Conservation (phyloP, 2,329 filamentous ascomycete species). For the Hymenoscyphus repandus region DNA sequence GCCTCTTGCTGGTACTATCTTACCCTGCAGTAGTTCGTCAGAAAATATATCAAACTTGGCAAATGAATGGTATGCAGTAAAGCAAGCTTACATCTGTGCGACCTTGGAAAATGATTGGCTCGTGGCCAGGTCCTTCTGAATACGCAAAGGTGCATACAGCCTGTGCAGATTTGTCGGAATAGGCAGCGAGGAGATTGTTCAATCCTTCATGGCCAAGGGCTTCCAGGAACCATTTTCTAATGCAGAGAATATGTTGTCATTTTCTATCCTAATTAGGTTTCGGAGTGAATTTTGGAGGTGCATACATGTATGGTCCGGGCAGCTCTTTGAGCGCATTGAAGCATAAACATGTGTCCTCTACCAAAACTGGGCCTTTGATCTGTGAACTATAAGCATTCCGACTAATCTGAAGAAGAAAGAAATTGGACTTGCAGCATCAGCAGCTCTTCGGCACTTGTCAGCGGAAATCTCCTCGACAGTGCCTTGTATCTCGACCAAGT, state of each 20-base stretch:
- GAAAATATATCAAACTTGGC: background rate
- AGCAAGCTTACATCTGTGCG: constrained; percentile 63
- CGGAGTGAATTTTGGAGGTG: background rate
- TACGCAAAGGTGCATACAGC: constrained; percentile 97
- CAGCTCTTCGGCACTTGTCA: constrained; percentile 82
- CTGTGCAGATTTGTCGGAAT: constrained; percentile 84
- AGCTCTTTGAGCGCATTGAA: constrained; percentile 88
- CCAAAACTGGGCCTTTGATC: constrained; percentile 82
- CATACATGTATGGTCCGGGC: constrained; percentile 90
- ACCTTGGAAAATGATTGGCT: constrained; percentile 87
- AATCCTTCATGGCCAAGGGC: constrained; percentile 77
- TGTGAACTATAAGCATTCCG: constrained; percentile 32
- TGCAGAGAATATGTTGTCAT: constrained; percentile 1
- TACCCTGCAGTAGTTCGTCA: constrained; percentile 46
- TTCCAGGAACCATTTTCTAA: constrained; percentile 89
- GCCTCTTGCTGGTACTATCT: constrained; percentile 80
- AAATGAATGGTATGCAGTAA: background rate
- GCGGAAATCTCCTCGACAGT: constrained; percentile 84
- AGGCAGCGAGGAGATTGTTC: constrained; percentile 84
- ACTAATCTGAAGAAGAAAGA: background rate
- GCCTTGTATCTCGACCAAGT: constrained; percentile 87
- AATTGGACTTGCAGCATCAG: constrained; percentile 56
- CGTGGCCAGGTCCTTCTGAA: constrained; percentile 74
- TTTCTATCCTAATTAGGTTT: background rate
- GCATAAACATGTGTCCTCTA: constrained; percentile 93